Evolutionary conservation across 768 basidiomycete species (phyloP).

Genomic region (Candolleomyces eurysporus): DNA sequence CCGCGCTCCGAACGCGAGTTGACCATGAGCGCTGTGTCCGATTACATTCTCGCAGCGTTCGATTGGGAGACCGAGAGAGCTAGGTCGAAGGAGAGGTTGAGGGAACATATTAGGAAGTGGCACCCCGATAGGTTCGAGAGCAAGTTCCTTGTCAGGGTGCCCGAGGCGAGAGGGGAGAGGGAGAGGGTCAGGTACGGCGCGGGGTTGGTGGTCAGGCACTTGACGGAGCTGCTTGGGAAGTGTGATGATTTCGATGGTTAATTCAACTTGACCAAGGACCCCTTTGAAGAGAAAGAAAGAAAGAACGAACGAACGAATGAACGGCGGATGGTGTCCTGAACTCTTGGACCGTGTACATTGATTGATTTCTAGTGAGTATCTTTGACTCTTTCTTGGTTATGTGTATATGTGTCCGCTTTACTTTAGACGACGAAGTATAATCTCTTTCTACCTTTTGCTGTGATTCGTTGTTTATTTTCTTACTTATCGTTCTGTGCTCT

Average conservation of each 20-base stretch:
- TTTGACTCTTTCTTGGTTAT: too few species aligned
- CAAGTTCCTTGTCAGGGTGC: slow-evolving; percentile 17
- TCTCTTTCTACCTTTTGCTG: too few species aligned
- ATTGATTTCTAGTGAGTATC: too few species aligned
- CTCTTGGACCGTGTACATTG: too few species aligned
- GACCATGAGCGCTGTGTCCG: slow-evolving; percentile 16
- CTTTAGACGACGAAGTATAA: too few species aligned
- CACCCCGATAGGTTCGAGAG: slow-evolving; percentile 22
- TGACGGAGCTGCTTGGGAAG: slow-evolving; percentile 21
- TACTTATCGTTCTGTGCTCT: too few species aligned
- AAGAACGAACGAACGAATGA: too few species aligned
- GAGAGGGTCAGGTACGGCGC: slow-evolving; percentile 21
- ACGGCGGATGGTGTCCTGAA: too few species aligned
- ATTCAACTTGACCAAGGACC: too few species aligned
- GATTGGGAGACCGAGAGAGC: slow-evolving; percentile 13
- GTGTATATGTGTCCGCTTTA: too few species aligned
- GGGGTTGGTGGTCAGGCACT: slow-evolving; percentile 18
- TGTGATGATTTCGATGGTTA: slow-evolving; percentile 14
- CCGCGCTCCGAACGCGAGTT: slow-evolving; percentile 18
- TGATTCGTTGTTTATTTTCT: too few species aligned
- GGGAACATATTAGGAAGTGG: slow-evolving; percentile 21
- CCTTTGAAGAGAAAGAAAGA: too few species aligned
- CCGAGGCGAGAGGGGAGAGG: slow-evolving; percentile 15
- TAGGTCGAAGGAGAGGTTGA: slow-evolving; percentile 17
- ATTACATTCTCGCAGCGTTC: slow-evolving; percentile 20